Percentiles rank a stretch among this genome's conserved stretches.
These are phyloP conservation scores for Xylariaceae sp. DNA, from an alignment of 2,329 filamentous ascomycete genomes.

Conservation along the genomic window DNA sequence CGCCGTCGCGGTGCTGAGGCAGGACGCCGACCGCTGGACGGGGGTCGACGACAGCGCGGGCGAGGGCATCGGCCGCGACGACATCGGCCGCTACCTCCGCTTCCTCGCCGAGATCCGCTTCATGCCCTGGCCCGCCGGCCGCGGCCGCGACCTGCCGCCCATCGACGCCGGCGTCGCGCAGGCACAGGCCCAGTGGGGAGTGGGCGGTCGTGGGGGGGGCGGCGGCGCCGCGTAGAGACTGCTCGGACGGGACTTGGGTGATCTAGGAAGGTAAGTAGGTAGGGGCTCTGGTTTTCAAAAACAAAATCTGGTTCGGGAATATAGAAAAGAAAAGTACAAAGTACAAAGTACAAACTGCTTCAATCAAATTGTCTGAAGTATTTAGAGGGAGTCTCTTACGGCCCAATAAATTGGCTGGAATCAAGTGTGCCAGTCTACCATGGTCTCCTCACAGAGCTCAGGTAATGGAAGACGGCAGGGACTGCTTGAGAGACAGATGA, in stretches of 20 bases:
- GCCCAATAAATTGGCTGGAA: too few relatives aligned
- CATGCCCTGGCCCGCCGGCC: neutral
- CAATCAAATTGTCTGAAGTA: too few relatives aligned
- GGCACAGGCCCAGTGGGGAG: neutral
- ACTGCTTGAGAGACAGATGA: too few relatives aligned
- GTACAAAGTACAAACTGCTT: too few relatives aligned
- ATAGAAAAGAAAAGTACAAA: too few relatives aligned
- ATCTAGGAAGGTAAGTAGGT: too few relatives aligned
- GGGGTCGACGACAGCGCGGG: neutral
- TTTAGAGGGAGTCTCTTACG: too few relatives aligned
- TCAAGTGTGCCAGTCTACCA: too few relatives aligned
- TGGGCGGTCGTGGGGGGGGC: neutral
- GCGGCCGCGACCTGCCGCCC: neutral
- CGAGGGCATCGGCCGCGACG: neutral
- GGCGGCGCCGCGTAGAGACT: neutral
- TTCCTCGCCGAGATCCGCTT: neutral
- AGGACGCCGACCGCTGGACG: constrained; percentile 44
- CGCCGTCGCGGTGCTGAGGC: constrained; percentile 58
- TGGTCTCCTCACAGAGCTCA: too few relatives aligned
- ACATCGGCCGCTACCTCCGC: neutral
- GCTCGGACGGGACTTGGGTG: neutral
- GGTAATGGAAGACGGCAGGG: too few relatives aligned
- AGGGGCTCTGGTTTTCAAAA: too few relatives aligned
- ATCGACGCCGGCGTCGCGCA: neutral
- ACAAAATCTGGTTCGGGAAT: too few relatives aligned